Percentiles rank a stretch among this genome's conserved stretches.
Conservation (phyloP, 2,329 filamentous ascomycete genomes). For the Neofusicoccum ribis region DNA sequence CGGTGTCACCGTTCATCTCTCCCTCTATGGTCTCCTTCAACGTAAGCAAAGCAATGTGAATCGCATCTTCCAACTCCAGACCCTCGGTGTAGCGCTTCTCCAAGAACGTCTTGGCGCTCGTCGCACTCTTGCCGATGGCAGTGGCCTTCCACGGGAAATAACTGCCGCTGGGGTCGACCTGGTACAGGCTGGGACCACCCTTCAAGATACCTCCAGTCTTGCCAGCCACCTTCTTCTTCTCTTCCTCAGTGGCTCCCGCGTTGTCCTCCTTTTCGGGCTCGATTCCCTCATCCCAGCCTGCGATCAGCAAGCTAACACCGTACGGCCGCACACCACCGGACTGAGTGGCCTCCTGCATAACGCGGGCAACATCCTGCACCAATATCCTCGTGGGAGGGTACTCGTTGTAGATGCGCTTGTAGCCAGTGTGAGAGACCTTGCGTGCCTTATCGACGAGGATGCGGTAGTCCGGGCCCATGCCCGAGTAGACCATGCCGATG, state of each 20-base stretch:
- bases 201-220: constrained; percentile 96
- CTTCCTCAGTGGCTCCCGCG: constrained; percentile 55
- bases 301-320: constrained; percentile 91
- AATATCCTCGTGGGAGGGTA: constrained; percentile 99
- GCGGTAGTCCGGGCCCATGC: constrained; percentile 98
- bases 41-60: constrained; percentile 95
- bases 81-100: constrained; percentile 99
- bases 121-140: constrained; percentile 97
- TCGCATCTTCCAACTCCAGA: constrained; percentile 93
- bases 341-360: constrained; percentile 99
- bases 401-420: constrained; percentile 99
- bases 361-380: constrained; percentile 94
- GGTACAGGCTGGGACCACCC: constrained; percentile 95
- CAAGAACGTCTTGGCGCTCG: constrained; percentile 96
- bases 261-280: constrained; percentile 76
- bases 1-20: constrained; percentile 98
- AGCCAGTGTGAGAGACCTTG: constrained; percentile 96
- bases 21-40: constrained; percentile 99
- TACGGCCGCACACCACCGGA: constrained; percentile 96
- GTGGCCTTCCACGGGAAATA: constrained; percentile 99
- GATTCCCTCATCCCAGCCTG: constrained; percentile 96
- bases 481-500: constrained; percentile 99
- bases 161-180: constrained; percentile 97
- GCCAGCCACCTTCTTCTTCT: constrained; percentile 70
- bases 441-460: constrained; percentile 96